Percentiles rank a stretch among this genome's conserved stretches.
These are phyloP conservation scores for Solanum commersonii DNA, from an alignment of 257 asterid genomes.

Conservation along the genomic window DNA sequence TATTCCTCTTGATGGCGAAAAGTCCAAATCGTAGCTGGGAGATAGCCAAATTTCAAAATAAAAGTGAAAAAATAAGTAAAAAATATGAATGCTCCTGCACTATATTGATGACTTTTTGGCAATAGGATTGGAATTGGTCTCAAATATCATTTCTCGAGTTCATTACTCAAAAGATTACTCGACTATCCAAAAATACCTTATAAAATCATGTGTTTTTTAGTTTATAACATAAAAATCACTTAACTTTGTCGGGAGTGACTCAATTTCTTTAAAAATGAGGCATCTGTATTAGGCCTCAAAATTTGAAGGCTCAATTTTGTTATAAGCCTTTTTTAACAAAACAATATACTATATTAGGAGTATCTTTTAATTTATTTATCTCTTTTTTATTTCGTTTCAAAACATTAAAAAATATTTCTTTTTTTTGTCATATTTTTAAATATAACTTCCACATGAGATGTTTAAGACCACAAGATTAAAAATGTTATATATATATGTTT, in stretches of 20 bases:
- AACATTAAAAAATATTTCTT: no score
- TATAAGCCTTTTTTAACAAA: no score
- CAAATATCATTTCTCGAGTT: not conserved
- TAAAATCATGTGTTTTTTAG: not conserved
- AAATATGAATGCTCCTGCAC: not conserved
- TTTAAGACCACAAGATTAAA: no score
- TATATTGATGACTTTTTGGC: not conserved
- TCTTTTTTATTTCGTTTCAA: no score
- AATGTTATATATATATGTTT: no score
- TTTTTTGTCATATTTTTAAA: not conserved
- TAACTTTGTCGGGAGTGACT: no score
- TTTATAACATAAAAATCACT: not conserved
- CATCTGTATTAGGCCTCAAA: accelerated
- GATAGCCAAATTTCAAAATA: no score
- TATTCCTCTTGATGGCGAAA: no score
- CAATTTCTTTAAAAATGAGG: not conserved
- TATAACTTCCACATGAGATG: not conserved
- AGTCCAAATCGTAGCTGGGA: no score
- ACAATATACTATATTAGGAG: no score
- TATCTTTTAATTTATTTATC: no score
- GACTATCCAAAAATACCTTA: not conserved
- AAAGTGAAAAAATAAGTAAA: no score
- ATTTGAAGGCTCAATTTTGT: not conserved
- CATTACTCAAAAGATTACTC: not conserved
- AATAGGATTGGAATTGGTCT: not conserved